phyloP scores from a whole-genome alignment of 2,329 filamentous ascomycete genomes.

The Penicillium brevicompactum region DNA sequence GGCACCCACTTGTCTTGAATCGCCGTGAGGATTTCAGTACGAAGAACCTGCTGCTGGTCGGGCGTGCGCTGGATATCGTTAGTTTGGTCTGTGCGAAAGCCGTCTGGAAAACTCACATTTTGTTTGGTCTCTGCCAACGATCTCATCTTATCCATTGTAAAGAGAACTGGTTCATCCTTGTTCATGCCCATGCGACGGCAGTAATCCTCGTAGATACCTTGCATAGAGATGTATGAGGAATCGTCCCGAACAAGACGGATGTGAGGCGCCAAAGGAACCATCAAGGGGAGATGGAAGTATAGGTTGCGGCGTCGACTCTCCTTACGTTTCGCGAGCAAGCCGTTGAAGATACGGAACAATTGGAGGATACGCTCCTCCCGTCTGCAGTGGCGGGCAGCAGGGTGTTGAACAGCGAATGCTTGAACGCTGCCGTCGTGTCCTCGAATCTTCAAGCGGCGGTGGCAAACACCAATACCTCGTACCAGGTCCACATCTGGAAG shows the following conservation, averaged over 20 bases:
- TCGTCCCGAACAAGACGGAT: conserved; percentile 97
- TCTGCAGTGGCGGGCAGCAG: conserved; percentile 85
- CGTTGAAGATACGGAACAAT: conserved; percentile 96
- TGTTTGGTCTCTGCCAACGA: conserved; percentile 71
- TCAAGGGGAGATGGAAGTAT: conserved; percentile 92
- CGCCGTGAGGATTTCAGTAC: conserved; percentile 88
- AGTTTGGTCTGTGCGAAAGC: conserved; percentile 20
- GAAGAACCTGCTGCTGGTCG: conserved; percentile 71
- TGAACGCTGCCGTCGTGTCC: conserved; percentile 98
- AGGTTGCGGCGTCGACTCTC: conserved; percentile 91
- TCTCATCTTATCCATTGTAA: conserved; percentile 91
- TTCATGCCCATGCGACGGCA: conserved; percentile 82
- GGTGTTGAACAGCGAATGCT: conserved; percentile 94
- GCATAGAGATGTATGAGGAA: conserved; percentile 87
- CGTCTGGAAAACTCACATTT: conserved; percentile 38
- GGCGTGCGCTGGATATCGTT: conserved; percentile 46
- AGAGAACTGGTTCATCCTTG: conserved; percentile 94
- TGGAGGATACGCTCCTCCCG: conserved; percentile 94
- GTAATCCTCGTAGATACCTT: conserved; percentile 95
- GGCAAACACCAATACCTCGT: conserved; percentile 84
- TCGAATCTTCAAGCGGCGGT: conserved; percentile 90
- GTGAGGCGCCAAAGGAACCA: conserved; percentile 92
- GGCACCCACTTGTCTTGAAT: conserved; percentile 95
- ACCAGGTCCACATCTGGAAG: conserved; percentile 92
- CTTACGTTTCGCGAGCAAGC: conserved; percentile 86